These are phyloP conservation scores for Ceratonia siliqua DNA, from an alignment of 306 rosid genomes.

Conservation along the genomic window DNA sequence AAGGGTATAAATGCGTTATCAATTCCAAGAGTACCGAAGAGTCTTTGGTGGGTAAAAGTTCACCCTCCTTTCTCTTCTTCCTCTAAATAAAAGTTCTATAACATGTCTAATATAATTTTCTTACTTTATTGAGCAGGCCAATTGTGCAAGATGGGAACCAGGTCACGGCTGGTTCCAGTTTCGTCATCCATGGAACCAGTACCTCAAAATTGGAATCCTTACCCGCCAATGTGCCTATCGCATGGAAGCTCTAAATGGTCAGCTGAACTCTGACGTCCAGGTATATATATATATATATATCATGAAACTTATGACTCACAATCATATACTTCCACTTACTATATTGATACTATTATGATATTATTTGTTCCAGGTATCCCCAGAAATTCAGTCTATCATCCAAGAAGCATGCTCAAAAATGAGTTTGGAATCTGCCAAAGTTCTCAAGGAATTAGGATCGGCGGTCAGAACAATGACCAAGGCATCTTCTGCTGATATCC, in stretches of 20 bases:
- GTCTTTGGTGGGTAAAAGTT: slow-evolving; percentile 43
- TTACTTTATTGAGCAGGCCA: neutral
- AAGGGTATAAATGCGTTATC: slow-evolving; percentile 54
- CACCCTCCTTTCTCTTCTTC: neutral
- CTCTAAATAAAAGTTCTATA: neutral
- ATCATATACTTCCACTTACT: too few species aligned
- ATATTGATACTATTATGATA: too few species aligned
- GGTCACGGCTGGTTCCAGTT: slow-evolving; percentile 37
- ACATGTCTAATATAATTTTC: too few species aligned
- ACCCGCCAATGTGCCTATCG: slow-evolving; percentile 42
- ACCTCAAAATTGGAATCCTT: slow-evolving; percentile 43
- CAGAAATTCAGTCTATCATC: slow-evolving; percentile 41
- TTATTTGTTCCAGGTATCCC: slow-evolving; percentile 37
- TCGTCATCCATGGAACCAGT: slow-evolving; percentile 52
- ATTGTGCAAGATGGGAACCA: slow-evolving; percentile 52
- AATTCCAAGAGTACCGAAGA: slow-evolving; percentile 55
- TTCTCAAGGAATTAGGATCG: slow-evolving; percentile 43
- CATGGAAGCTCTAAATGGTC: slow-evolving; percentile 38
- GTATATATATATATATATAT: too few species aligned
- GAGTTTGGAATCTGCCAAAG: slow-evolving; percentile 51
- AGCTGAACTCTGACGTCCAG: slow-evolving; percentile 20
- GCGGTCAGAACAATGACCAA: slow-evolving; percentile 38
- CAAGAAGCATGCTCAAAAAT: slow-evolving; percentile 48
- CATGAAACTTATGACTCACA: too few species aligned
- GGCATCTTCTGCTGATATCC: slow-evolving; percentile 34